These are phyloP conservation scores for Tetrapisispora taiwanensis DNA, from an alignment of 805 yeast genomes.

Conservation along the genomic window DNA sequence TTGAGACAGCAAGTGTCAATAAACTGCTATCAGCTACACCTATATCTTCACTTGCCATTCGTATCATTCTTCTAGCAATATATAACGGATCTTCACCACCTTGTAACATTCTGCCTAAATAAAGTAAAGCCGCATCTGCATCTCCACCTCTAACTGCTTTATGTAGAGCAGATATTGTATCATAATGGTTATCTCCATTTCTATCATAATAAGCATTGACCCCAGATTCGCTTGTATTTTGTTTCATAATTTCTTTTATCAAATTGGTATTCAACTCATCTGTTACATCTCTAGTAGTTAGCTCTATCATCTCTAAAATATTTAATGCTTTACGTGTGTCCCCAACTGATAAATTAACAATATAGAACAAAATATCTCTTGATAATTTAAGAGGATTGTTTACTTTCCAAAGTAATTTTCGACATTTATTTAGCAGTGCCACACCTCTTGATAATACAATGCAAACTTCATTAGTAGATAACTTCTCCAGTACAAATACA, in stretches of 20 bases:
- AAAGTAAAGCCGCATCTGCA: conserved; percentile 82
- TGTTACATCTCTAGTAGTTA: conserved; percentile 45
- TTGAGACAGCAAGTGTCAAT: conserved; percentile 76
- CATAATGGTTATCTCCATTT: conserved; percentile 88
- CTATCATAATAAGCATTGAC: conserved; percentile 50
- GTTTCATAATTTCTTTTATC: conserved; percentile 36
- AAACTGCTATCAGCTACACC: conserved; percentile 79
- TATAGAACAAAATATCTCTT: conserved; percentile 50
- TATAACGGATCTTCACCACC: conserved; percentile 94
- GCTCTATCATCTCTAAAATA: conserved; percentile 63
- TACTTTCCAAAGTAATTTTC: conserved; percentile 40
- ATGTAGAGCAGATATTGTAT: conserved; percentile 91
- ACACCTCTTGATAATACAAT: conserved; percentile 50
- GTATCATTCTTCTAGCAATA: conserved; percentile 80
- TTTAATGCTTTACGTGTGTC: conserved; percentile 83
- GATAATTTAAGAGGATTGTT: conserved; percentile 37
- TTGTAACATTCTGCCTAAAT: conserved; percentile 75
- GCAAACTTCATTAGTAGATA: conserved; percentile 40
- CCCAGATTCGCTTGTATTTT: conserved; percentile 31
- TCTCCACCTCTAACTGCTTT: conserved; percentile 84
- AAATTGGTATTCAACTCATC: conserved; percentile 9
- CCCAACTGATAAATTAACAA: conserved; percentile 71
- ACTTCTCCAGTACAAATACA: conserved; percentile 55
- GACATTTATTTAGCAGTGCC: conserved; percentile 44
- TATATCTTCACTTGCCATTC: conserved; percentile 92